phyloP scores from a whole-genome alignment of 345 rosid genomes.

The Lumnitzera littorea region DNA sequence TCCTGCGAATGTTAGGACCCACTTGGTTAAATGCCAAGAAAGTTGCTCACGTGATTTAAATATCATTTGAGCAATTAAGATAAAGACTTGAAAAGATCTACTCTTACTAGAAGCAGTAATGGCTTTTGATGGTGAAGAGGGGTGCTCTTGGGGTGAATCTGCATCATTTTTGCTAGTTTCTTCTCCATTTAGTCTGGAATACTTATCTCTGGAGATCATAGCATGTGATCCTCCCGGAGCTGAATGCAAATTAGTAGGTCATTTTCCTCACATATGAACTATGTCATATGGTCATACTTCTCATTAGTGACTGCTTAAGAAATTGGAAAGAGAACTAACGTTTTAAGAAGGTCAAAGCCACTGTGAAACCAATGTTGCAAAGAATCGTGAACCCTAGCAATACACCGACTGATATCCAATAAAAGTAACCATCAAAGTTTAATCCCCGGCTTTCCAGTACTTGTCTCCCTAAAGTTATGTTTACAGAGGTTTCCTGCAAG shows the following conservation, averaged over 20 bases:
- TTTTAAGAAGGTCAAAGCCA: conserved; percentile 44
- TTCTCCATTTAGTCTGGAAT: too few relatives aligned
- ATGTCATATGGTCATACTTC: conserved; percentile 2
- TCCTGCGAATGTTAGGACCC: background rate
- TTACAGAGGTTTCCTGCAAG: conserved; percentile 20
- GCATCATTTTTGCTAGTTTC: too few relatives aligned
- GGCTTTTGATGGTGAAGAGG: too few relatives aligned
- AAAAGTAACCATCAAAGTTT: conserved; percentile 38
- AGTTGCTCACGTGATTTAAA: too few relatives aligned
- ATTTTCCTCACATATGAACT: conserved; percentile 8
- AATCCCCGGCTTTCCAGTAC: conserved; percentile 49
- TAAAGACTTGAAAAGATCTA: too few relatives aligned
- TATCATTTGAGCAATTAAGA: too few relatives aligned
- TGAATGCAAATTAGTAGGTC: background rate
- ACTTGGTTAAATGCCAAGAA: too few relatives aligned
- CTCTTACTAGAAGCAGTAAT: too few relatives aligned
- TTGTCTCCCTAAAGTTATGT: conserved; percentile 28
- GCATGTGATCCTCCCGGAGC: too few relatives aligned
- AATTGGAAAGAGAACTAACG: conserved; percentile 27
- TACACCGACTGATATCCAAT: conserved; percentile 44
- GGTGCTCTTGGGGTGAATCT: too few relatives aligned
- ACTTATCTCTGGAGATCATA: too few relatives aligned
- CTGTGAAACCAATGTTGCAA: conserved; percentile 41
- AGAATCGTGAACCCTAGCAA: conserved; percentile 44
- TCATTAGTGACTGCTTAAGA: background rate